These are phyloP conservation scores for Mucor racemosus DNA, from an alignment of 371 early-diverging fungal genomes.

Conservation along the genomic window DNA sequence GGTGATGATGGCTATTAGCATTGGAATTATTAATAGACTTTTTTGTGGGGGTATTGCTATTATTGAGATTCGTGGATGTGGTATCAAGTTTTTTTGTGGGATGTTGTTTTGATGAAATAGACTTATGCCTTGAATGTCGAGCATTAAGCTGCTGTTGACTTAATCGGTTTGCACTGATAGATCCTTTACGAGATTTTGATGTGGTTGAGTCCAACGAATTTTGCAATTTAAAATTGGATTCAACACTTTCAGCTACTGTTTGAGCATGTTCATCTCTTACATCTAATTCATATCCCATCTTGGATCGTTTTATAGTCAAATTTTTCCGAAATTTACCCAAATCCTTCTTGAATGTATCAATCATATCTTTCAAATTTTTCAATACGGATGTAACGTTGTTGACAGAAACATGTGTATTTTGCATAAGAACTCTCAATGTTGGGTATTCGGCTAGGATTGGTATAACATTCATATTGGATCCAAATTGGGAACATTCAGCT, in stretches of 20 bases:
- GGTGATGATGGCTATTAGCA: background rate
- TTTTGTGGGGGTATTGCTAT: background rate
- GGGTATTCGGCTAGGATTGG: conserved; percentile 64
- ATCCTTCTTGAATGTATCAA: conserved; percentile 66
- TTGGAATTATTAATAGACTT: background rate
- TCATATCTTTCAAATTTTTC: conserved; percentile 55
- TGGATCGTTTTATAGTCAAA: conserved; percentile 42
- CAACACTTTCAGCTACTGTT: conserved; percentile 15
- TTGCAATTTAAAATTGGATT: conserved; percentile 7
- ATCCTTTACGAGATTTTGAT: conserved; percentile 11
- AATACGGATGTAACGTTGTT: conserved; percentile 58
- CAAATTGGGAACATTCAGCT: conserved; percentile 76
- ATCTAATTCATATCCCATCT: conserved; percentile 56
- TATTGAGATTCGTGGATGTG: too few relatives aligned
- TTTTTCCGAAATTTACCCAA: conserved; percentile 60
- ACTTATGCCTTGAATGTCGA: conserved; percentile 11
- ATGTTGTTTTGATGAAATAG: conserved; percentile 1
- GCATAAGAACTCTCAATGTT: conserved; percentile 72
- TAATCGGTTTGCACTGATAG: background rate
- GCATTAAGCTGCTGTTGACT: background rate
- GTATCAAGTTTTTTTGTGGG: background rate
- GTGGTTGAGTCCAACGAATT: conserved; percentile 31
- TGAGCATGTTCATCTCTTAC: conserved; percentile 46
- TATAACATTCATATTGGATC: conserved; percentile 63
- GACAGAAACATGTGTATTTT: conserved; percentile 61